phyloP scores from a whole-genome alignment of 2,329 filamentous ascomycete species.

The Fusarium goolgardi region DNA sequence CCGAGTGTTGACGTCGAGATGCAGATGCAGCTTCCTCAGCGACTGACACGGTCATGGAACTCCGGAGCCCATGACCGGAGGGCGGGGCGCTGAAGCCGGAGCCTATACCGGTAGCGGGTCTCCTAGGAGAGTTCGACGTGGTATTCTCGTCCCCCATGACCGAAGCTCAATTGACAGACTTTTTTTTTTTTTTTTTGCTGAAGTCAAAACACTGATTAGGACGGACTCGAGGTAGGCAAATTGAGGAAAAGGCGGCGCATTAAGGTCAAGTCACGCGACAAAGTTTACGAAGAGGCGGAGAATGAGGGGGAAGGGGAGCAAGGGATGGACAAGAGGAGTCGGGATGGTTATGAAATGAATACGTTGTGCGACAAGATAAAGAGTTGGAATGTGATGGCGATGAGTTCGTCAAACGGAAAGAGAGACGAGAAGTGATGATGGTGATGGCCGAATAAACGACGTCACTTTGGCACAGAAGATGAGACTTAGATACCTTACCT shows the following conservation, averaged over 20 bases:
- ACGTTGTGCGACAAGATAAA: conserved; percentile 30
- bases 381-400: conserved; percentile 39
- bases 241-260: conserved; percentile 19
- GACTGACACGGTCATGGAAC: conserved; percentile 55
- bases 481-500: background rate
- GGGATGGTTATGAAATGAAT: conserved; percentile 10
- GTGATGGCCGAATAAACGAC: conserved; percentile 21
- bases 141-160: conserved; percentile 39
- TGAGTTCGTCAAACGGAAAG: conserved; percentile 16
- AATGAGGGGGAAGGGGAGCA: conserved; percentile 4
- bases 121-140: conserved; percentile 35
- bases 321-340: conserved; percentile 10
- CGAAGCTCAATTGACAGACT: conserved; percentile 18
- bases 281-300: conserved; percentile 6
- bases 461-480: conserved; percentile 29
- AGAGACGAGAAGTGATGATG: conserved; percentile 13
- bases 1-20: conserved; percentile 20
- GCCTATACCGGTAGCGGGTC: conserved; percentile 46
- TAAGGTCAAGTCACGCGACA: conserved; percentile 36
- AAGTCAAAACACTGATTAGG: conserved; percentile 5
- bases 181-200: conserved; percentile 3
- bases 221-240: background rate
- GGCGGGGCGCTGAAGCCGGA: conserved; percentile 42
- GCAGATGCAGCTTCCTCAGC: conserved; percentile 31
- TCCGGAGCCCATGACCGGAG: conserved; percentile 55